phyloP scores from a whole-genome alignment of 2,329 filamentous ascomycete species.

The Claviceps capensis region DNA sequence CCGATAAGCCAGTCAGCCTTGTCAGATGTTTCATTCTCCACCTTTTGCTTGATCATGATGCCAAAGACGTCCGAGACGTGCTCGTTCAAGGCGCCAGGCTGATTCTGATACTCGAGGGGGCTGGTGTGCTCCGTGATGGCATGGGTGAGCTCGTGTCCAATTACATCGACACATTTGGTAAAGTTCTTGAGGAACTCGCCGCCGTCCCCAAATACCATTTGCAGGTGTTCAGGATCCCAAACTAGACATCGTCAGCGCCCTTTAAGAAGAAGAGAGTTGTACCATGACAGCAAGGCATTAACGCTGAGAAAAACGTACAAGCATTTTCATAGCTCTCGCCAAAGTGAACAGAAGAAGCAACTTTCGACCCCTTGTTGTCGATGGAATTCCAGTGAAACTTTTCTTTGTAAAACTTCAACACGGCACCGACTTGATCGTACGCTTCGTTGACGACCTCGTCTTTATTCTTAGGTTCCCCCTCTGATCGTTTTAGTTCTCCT shows the following conservation, averaged over 20 bases:
- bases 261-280: neutral
- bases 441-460: slow-evolving; percentile 34
- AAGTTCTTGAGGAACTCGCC: slow-evolving; percentile 37
- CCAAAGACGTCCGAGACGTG: slow-evolving; percentile 43
- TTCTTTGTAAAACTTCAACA: slow-evolving; percentile 35
- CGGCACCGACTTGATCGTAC: slow-evolving; percentile 35
- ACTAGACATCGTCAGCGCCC: slow-evolving; percentile 14
- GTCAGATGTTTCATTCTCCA: slow-evolving; percentile 28
- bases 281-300: neutral
- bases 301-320: slow-evolving; percentile 15
- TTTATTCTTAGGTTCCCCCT: slow-evolving; percentile 25
- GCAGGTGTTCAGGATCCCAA: slow-evolving; percentile 33
- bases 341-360: slow-evolving; percentile 40
- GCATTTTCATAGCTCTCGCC: slow-evolving; percentile 36
- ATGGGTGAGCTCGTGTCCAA: slow-evolving; percentile 44
- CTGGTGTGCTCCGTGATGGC: slow-evolving; percentile 37
- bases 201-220: slow-evolving; percentile 45
- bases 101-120: slow-evolving; percentile 34
- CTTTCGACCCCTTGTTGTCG: slow-evolving; percentile 34
- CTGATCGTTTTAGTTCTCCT: slow-evolving; percentile 27
- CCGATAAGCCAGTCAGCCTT: slow-evolving; percentile 42
- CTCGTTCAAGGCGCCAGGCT: slow-evolving; percentile 43
- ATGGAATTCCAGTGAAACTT: slow-evolving; percentile 37
- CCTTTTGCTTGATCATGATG: slow-evolving; percentile 42
- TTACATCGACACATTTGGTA: slow-evolving; percentile 38